Percentiles rank a stretch among this genome's conserved stretches.
phyloP scores from a whole-genome alignment of 306 rosid genomes.

The Senna tora region DNA sequence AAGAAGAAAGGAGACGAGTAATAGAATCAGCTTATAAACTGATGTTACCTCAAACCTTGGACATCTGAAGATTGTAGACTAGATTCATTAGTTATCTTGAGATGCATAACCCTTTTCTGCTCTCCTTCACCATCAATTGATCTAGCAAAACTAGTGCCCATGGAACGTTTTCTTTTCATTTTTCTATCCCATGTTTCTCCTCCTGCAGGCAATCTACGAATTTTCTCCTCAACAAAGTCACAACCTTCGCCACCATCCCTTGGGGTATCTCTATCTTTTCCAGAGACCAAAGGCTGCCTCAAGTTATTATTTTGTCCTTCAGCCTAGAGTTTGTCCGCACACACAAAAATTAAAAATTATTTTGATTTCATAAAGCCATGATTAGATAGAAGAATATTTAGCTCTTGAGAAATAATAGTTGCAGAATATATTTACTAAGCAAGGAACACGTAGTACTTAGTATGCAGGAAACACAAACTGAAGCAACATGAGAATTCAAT shows the following conservation, averaged over 20 bases:
- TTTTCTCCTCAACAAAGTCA: constrained; percentile 76
- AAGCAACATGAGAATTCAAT: constrained; percentile 26
- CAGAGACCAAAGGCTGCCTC: constrained; percentile 62
- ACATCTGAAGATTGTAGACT: constrained; percentile 58
- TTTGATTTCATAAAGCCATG: constrained; percentile 1
- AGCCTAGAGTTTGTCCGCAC: constrained; percentile 54
- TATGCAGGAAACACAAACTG: constrained; percentile 25
- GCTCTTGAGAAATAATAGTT: neutral
- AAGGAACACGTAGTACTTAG: constrained; percentile 8
- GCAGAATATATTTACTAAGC: neutral
- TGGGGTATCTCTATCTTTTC: constrained; percentile 63
- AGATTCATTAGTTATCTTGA: constrained; percentile 64
- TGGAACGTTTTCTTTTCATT: constrained; percentile 78
- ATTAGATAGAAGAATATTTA: constrained; percentile 11
- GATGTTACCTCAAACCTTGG: constrained; percentile 67
- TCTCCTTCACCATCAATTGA: constrained; percentile 71
- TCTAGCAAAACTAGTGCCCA: constrained; percentile 59
- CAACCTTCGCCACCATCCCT: constrained; percentile 66
- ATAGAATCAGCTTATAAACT: constrained; percentile 20
- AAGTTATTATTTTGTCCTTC: constrained; percentile 59
- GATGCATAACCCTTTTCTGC: constrained; percentile 59
- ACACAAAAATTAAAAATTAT: constrained; percentile 1
- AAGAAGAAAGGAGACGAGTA: neutral
- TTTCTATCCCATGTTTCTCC: constrained; percentile 81
- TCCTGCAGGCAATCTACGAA: constrained; percentile 68